Evolutionary conservation across 2,329 filamentous ascomycete species (phyloP).

Genomic region (Talaromyces sp.): DNA sequence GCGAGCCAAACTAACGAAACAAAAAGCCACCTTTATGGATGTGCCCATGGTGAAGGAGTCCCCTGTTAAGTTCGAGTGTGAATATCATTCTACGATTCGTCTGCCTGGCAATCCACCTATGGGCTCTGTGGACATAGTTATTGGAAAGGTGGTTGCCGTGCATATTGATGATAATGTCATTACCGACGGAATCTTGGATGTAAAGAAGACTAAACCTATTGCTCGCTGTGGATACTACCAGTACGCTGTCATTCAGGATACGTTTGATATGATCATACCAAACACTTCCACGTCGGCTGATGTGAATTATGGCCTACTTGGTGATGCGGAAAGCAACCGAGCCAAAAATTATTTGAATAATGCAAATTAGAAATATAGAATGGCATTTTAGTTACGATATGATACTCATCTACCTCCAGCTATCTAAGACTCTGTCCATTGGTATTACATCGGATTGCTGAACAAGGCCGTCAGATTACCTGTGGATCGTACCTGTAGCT

Average conservation of each 20-base stretch:
- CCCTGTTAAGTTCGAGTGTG: conserved; percentile 57
- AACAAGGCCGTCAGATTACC: not conserved
- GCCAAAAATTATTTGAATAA: not conserved
- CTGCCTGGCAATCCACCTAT: conserved; percentile 54
- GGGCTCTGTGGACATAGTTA: conserved; percentile 54
- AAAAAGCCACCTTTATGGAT: conserved; percentile 32
- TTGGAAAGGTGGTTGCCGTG: conserved; percentile 53
- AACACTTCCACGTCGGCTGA: conserved; percentile 2
- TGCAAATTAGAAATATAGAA: not conserved
- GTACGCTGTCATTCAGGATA: conserved; percentile 51
- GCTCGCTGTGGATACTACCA: conserved; percentile 57
- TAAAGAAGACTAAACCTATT: conserved; percentile 54
- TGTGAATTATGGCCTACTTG: not conserved
- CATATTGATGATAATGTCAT: conserved; percentile 53
- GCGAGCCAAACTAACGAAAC: conserved; percentile 46
- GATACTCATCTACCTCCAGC: not conserved
- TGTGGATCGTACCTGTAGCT: not conserved
- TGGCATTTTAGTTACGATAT: not conserved
- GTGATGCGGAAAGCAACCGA: not conserved
- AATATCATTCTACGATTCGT: conserved; percentile 50
- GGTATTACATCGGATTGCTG: not conserved
- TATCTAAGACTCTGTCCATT: not conserved
- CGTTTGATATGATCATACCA: conserved; percentile 51
- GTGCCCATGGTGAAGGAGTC: conserved; percentile 49
- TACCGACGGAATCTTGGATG: conserved; percentile 51